phyloP scores from a whole-genome alignment of 495 filamentous ascomycete genomes.

The Xylaria longipes region DNA sequence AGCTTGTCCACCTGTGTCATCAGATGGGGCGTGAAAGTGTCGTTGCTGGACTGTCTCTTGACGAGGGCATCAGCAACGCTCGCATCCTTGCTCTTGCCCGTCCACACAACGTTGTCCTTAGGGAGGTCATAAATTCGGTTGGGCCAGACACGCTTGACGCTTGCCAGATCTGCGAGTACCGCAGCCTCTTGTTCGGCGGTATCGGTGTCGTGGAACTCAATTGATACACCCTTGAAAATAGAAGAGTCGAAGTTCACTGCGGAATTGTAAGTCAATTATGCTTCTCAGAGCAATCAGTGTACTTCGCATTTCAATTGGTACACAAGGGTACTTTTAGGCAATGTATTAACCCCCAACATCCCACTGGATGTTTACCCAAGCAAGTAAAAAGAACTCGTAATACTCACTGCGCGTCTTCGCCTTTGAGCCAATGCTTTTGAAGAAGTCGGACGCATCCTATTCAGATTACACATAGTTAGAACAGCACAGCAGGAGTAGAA shows the following conservation, averaged over 20 bases:
- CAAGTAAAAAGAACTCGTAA: not conserved
- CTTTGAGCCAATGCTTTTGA: constrained; percentile 44
- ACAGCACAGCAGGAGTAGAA: constrained; percentile 24
- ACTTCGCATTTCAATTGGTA: not conserved
- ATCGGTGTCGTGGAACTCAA: constrained; percentile 52
- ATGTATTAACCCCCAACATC: not conserved
- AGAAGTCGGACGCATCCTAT: constrained; percentile 50
- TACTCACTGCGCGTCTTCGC: constrained; percentile 46
- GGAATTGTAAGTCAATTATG: not conserved
- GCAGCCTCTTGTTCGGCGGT: constrained; percentile 48
- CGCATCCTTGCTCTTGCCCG: constrained; percentile 41
- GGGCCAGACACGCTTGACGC: constrained; percentile 55
- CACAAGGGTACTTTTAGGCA: not conserved
- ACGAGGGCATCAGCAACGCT: constrained; percentile 36
- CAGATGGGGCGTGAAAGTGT: constrained; percentile 51
- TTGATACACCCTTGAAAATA: constrained; percentile 57
- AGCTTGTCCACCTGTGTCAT: constrained; percentile 60
- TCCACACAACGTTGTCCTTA: constrained; percentile 53
- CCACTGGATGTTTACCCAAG: not conserved
- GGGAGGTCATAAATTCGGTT: constrained; percentile 51
- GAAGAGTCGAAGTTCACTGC: constrained; percentile 49
- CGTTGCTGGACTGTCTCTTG: constrained; percentile 40
- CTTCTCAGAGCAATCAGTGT: not conserved
- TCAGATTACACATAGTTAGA: constrained; percentile 29
- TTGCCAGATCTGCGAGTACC: constrained; percentile 47